Percentiles rank a stretch among this genome's conserved stretches.
phyloP scores from a whole-genome alignment of 2,329 filamentous ascomycete genomes.

The Xylariaceae sp. region DNA sequence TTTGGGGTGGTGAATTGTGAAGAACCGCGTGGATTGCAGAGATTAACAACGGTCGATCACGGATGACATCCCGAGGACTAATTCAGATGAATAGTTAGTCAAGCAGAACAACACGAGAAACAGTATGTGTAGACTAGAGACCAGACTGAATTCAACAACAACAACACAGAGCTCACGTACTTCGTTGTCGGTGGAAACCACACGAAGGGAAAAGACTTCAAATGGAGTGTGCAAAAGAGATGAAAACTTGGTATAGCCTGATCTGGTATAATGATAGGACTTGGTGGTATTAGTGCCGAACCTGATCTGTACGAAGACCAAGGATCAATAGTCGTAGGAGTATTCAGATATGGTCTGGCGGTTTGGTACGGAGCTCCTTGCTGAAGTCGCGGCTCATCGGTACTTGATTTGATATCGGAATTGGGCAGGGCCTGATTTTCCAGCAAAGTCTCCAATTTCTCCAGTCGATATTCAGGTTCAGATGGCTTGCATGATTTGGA shows the following conservation, averaged over 20 bases:
- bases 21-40: conserved; percentile 44
- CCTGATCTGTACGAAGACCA: background rate
- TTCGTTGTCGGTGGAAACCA: conserved; percentile 25
- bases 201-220: conserved; percentile 29
- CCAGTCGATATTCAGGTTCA: conserved; percentile 31
- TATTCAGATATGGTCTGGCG: background rate
- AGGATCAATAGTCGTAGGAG: background rate
- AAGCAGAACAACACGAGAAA: conserved; percentile 2
- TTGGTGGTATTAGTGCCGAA: conserved; percentile 19
- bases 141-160: background rate
- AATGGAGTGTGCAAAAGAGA: conserved; percentile 25
- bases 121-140: background rate
- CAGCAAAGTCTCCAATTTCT: conserved; percentile 29
- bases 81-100: conserved; percentile 1
- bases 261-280: conserved; percentile 12
- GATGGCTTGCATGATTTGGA: conserved; percentile 15
- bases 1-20: conserved; percentile 38
- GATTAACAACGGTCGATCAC: conserved; percentile 42
- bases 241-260: conserved; percentile 27
- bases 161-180: conserved; percentile 5
- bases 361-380: background rate
- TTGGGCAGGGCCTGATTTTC: conserved; percentile 22
- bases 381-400: background rate
- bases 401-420: background rate
- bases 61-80: conserved; percentile 25